Base-by-base conservation (phyloP, 2,329 filamentous ascomycete genomes). In the Colletotrichum sp. region DNA sequence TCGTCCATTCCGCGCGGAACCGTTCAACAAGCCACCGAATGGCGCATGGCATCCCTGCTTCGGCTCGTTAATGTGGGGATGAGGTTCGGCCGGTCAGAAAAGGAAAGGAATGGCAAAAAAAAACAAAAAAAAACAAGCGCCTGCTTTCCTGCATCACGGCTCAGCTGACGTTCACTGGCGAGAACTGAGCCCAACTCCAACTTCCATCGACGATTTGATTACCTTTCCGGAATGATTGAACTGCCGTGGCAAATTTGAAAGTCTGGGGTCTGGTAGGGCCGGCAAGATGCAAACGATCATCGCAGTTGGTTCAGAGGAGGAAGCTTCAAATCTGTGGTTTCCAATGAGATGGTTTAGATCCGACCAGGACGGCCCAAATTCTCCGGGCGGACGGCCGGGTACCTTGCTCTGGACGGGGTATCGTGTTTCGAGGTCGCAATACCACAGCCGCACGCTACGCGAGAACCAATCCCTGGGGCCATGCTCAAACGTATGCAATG, bases 41-140 rank as follows among this genome's bases (percentile, higher is more conserved):
- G 67, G 66, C 55, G 55, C 71, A 73, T 71, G 67, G 31, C 43
- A 73, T 73, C 71, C 71, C 68, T 71, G 67, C 57, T 63, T 24
- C 61, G 43, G 38, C 43, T 61, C 31, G 24, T 43, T 71, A 13
- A 18, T 36, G 66, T 54, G 31, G 61, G 54, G 47, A 54, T 51
- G 59, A 61, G 24, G 57, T 62, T 57, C 54, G 31, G 57, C 57
- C 33, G 43, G n/a, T 47, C 12, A 21, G 24, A 27, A 27, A 27
- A 27, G 24, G 38, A 9, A 47, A n/a, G 9, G 3, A n/a, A 3
- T 6, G 11, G 11, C 3, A n/a, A 5, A 47, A 13, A 21, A 13
- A 21, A 21, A 21, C 9, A 5, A 47, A 13, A 21, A 13, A 21
- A 21, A 21, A 6, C n/a, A 9, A 43, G 38, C 43, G 43, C 43